Conservation (phyloP, 495 filamentous ascomycete species). For the Penicillium coprophilum region DNA sequence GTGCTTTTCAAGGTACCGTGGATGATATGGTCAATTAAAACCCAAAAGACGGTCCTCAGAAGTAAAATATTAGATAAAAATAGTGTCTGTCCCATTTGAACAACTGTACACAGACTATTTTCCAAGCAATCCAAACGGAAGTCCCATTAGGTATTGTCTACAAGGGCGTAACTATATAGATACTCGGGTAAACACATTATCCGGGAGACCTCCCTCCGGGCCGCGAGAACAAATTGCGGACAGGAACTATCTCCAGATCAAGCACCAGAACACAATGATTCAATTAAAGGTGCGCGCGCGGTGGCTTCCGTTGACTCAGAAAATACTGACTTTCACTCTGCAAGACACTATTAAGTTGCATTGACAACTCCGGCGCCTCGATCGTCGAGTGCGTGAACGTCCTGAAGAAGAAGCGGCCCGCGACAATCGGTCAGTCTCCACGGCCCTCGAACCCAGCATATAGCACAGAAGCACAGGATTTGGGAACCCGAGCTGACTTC, state of each 20-base stretch:
- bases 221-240: slow-evolving; percentile 30
- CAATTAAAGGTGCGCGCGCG: slow-evolving; percentile 79
- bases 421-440: slow-evolving; percentile 75
- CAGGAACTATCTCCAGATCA: slow-evolving; percentile 10
- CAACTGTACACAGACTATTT: not conserved
- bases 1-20: not conserved
- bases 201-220: slow-evolving; percentile 29
- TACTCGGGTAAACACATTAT: slow-evolving; percentile 26
- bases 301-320: not conserved
- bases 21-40: not conserved
- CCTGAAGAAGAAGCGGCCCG: slow-evolving; percentile 83
- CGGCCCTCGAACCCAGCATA: not conserved
- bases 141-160: not conserved
- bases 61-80: not conserved
- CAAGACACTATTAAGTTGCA: slow-evolving; percentile 98
- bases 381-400: slow-evolving; percentile 95
- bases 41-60: not conserved
- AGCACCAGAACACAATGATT: slow-evolving; percentile 70
- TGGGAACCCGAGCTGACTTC: slow-evolving; percentile 7
- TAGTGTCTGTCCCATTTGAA: not conserved
- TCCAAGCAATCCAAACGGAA: not conserved
- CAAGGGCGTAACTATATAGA: not conserved
- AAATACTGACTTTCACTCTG: slow-evolving; percentile 3
- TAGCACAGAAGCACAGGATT: not conserved
- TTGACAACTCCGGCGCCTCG: slow-evolving; percentile 99